These are phyloP conservation scores for Penicillium odoratum DNA, from an alignment of 495 filamentous ascomycete species.

Conservation along the genomic window DNA sequence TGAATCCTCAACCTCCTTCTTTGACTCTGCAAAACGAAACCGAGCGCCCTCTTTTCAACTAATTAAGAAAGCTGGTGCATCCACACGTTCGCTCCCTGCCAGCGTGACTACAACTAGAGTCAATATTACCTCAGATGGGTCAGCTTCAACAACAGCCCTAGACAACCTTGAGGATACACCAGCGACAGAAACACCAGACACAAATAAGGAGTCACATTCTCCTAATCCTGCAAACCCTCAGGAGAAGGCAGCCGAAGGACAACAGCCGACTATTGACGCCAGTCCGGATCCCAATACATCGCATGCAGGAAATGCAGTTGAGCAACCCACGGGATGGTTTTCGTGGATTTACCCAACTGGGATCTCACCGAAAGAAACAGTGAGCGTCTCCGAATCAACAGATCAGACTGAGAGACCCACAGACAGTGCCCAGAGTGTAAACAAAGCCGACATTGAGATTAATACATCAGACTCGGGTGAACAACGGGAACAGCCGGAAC, in stretches of 20 bases:
- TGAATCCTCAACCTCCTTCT: constrained; percentile 33
- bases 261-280: constrained; percentile 13
- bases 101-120: constrained; percentile 49
- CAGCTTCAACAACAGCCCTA: constrained; percentile 35
- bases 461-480: constrained; percentile 15
- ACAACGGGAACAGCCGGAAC: constrained; percentile 12
- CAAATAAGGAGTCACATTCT: constrained; percentile 25
- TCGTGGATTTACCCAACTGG: constrained; percentile 53
- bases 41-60: constrained; percentile 43
- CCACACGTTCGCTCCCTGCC: constrained; percentile 49
- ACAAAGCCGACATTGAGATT: constrained; percentile 21
- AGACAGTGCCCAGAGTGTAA: constrained; percentile 20
- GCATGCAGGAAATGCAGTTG: constrained; percentile 18
- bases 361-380: constrained; percentile 11
- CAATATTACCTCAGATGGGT: constrained; percentile 51
- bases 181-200: constrained; percentile 18
- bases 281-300: constrained; percentile 8
- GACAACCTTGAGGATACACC: constrained; percentile 25
- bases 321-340: constrained; percentile 54
- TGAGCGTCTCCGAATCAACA: constrained; percentile 8
- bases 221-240: constrained; percentile 14
- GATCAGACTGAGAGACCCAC: constrained; percentile 23
- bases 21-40: constrained; percentile 27
- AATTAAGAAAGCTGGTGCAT: constrained; percentile 39
- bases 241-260: constrained; percentile 24